Evolutionary conservation across 2,329 filamentous ascomycete genomes (phyloP).

Genomic region (Ophiocordyceps australis): DNA sequence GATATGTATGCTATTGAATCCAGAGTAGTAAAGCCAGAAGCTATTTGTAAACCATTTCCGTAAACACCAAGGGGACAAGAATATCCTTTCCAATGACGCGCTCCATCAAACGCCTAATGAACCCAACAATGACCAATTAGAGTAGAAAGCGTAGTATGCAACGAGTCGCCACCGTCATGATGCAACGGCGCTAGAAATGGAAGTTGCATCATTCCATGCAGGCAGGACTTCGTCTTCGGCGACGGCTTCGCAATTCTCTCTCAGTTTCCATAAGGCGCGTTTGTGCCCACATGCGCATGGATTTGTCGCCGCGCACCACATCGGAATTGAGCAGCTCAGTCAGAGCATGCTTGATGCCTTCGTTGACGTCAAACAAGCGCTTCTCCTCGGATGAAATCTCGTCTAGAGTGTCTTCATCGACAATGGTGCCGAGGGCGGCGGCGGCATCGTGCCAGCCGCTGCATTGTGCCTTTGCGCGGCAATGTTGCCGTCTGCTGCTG

Average conservation of each 20-base stretch:
- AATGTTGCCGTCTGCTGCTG: conserved; percentile 15
- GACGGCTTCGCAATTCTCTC: conserved; percentile 34
- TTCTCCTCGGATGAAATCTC: conserved; percentile 33
- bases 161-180: too few relatives aligned
- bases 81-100: too few relatives aligned
- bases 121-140: too few relatives aligned
- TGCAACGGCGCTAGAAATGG: neutral
- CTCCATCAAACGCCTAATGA: too few relatives aligned
- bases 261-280: conserved; percentile 41
- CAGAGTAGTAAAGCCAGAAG: too few relatives aligned
- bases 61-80: too few relatives aligned
- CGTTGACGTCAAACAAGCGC: conserved; percentile 36
- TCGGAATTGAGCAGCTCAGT: conserved; percentile 45
- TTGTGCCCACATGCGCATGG: conserved; percentile 40
- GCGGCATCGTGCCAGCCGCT: conserved; percentile 12
- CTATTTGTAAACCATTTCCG: too few relatives aligned
- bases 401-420: conserved; percentile 26
- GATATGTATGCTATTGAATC: too few relatives aligned
- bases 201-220: conserved; percentile 7
- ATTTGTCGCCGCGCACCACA: conserved; percentile 27
- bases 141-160: too few relatives aligned
- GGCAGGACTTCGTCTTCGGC: conserved; percentile 25
- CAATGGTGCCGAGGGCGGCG: conserved; percentile 18
- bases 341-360: conserved; percentile 41
- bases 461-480: conserved; percentile 9